These are phyloP conservation scores for Lavandula angustifolia DNA, from an alignment of 257 asterid genomes.

Conservation along the genomic window DNA sequence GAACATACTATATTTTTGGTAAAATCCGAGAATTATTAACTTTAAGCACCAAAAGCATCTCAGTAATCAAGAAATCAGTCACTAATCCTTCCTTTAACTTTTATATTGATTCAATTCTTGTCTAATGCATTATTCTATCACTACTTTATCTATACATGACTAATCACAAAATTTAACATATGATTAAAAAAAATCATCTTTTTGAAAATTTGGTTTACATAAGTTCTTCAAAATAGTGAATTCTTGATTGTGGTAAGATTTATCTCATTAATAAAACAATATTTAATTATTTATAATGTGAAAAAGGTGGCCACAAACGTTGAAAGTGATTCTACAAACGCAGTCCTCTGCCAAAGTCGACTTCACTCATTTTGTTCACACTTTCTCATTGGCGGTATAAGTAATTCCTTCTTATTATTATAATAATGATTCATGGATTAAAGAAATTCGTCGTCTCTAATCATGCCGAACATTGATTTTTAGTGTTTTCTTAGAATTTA, in stretches of 20 bases:
- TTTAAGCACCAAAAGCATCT: too few species aligned
- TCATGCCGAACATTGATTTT: too few species aligned
- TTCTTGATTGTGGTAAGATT: neutral
- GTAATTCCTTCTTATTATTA: neutral
- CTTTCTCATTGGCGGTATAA: neutral
- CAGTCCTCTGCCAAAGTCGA: slow-evolving; percentile 11
- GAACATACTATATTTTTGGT: too few species aligned
- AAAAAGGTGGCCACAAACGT: slow-evolving; percentile 23
- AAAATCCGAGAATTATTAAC: too few species aligned
- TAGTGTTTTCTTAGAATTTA: too few species aligned
- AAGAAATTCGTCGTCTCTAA: too few species aligned
- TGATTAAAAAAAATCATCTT: neutral
- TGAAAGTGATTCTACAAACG: slow-evolving; percentile 23
- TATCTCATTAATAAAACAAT: neutral
- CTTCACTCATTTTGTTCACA: slow-evolving; percentile 16
- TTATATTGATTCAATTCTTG: neutral
- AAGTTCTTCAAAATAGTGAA: neutral
- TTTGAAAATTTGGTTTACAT: slow-evolving; percentile 1
- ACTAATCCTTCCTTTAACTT: neutral
- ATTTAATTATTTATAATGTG: slow-evolving; percentile 17
- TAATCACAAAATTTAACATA: neutral
- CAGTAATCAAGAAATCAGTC: slow-evolving; percentile 6
- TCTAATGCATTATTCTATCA: neutral
- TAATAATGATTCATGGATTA: neutral
- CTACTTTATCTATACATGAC: neutral